Percentiles rank a stretch among this genome's conserved stretches.
Evolutionary conservation across 495 filamentous ascomycete species (phyloP).

Genomic region (Mytilinidion resinicola): DNA sequence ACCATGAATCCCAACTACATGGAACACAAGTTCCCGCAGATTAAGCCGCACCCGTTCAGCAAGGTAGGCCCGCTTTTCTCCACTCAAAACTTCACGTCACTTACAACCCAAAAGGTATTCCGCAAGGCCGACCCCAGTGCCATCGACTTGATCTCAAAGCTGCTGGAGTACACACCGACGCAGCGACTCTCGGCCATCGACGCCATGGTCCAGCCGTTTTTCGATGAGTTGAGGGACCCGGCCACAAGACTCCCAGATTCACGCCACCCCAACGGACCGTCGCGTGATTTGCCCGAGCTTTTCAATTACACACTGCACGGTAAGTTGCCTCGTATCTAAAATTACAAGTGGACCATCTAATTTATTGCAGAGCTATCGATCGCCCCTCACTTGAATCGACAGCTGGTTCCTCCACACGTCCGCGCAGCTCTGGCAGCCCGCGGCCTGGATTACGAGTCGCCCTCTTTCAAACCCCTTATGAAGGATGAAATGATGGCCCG

Average conservation of each 20-base stretch:
- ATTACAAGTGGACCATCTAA: background rate
- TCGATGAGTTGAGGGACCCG: constrained; percentile 90
- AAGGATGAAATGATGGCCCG: constrained; percentile 97
- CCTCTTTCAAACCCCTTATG: constrained; percentile 77
- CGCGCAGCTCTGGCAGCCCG: constrained; percentile 63
- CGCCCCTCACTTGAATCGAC: constrained; percentile 73
- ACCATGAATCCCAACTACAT: constrained; percentile 99
- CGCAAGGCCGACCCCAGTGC: constrained; percentile 86
- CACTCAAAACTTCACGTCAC: background rate
- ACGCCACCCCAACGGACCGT: constrained; percentile 68
- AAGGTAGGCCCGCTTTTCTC: constrained; percentile 52
- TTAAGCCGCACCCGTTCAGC: constrained; percentile 98
- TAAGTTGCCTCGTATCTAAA: constrained; percentile 41
- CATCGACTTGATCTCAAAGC: constrained; percentile 87
- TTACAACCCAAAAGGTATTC: constrained; percentile 61
- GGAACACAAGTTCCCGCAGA: constrained; percentile 99
- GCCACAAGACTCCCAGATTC: constrained; percentile 87
- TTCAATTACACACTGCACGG: constrained; percentile 95
- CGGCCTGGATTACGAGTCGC: constrained; percentile 76
- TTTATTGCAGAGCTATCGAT: constrained; percentile 79
- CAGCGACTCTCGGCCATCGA: constrained; percentile 90
- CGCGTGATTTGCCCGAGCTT: constrained; percentile 75
- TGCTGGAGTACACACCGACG: constrained; percentile 95
- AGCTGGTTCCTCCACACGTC: constrained; percentile 80
- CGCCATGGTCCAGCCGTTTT: constrained; percentile 98